Conservation (phyloP, 805 yeast species). For the Monosporozyma unispora region DNA sequence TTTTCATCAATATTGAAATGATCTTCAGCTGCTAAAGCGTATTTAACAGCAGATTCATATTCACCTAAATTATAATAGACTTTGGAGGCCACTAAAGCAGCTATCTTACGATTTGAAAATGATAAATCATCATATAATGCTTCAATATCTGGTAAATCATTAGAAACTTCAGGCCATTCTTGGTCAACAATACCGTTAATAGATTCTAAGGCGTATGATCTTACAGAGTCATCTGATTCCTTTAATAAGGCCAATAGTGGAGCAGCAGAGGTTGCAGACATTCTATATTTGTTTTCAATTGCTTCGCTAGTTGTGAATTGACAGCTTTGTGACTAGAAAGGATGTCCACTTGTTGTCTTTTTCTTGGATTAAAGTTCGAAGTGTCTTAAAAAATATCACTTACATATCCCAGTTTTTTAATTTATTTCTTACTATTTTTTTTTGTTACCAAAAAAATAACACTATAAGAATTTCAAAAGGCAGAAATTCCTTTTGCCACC, state of each 20-base stretch:
- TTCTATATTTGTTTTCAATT: conserved; percentile 5
- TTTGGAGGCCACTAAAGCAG: conserved; percentile 88
- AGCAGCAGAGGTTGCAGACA: conserved; percentile 71
- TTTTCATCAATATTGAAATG: conserved; percentile 62
- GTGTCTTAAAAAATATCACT: background rate
- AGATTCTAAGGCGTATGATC: conserved; percentile 75
- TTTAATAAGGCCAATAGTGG: conserved; percentile 83
- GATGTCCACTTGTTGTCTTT: background rate
- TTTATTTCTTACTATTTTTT: background rate
- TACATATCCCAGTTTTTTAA: background rate
- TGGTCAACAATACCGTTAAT: conserved; percentile 79
- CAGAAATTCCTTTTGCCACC: conserved; percentile 16
- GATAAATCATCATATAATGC: conserved; percentile 78
- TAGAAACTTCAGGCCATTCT: conserved; percentile 96
- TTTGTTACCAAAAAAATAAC: background rate
- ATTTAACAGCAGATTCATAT: conserved; percentile 81
- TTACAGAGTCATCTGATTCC: conserved; percentile 70
- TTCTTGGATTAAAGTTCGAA: background rate
- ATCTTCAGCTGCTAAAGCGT: conserved; percentile 75
- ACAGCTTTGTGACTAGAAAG: background rate
- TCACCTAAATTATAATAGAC: conserved; percentile 89
- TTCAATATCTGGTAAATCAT: conserved; percentile 78
- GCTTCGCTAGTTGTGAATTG: background rate
- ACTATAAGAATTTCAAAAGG: background rate
- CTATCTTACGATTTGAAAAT: conserved; percentile 70